These are phyloP conservation scores for Ceratocystis colombiana DNA, from an alignment of 2,329 filamentous ascomycete genomes.

Conservation along the genomic window DNA sequence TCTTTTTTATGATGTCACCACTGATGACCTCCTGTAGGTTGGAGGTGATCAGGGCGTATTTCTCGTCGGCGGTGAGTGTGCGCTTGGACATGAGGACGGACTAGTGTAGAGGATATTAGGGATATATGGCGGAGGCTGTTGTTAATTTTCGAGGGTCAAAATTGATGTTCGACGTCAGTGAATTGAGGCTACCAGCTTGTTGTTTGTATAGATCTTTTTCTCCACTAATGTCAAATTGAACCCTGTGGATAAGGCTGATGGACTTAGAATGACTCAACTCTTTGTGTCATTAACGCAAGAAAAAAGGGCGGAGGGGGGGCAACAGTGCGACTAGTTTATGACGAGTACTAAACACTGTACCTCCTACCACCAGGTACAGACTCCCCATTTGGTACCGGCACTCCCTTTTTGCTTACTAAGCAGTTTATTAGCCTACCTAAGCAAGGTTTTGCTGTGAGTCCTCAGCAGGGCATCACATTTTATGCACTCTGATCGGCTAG, in stretches of 20 bases:
- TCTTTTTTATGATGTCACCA: constrained; percentile 67
- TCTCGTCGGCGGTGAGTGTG: constrained; percentile 44
- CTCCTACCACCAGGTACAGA: too few relatives aligned
- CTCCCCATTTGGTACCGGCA: too few relatives aligned
- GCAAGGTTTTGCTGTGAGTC: too few relatives aligned
- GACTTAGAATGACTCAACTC: background rate
- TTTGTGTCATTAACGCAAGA: background rate
- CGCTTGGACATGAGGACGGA: constrained; percentile 27
- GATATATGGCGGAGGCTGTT: background rate
- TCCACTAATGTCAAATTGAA: background rate
- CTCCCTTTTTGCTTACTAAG: too few relatives aligned
- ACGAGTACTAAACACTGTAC: background rate
- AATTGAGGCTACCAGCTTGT: background rate
- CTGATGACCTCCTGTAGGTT: constrained; percentile 78
- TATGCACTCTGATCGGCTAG: too few relatives aligned
- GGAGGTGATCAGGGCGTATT: constrained; percentile 64
- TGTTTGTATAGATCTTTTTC: background rate
- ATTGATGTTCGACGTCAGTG: background rate
- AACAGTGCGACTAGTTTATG: background rate
- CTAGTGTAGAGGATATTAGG: background rate
- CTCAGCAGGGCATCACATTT: too few relatives aligned
- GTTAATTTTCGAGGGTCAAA: background rate
- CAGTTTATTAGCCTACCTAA: too few relatives aligned
- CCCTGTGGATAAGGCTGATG: background rate
- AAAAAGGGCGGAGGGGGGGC: background rate